These are phyloP conservation scores for Trypanosoma scelopori DNA, from an alignment of 208 protist genomes.

Conservation along the genomic window DNA sequence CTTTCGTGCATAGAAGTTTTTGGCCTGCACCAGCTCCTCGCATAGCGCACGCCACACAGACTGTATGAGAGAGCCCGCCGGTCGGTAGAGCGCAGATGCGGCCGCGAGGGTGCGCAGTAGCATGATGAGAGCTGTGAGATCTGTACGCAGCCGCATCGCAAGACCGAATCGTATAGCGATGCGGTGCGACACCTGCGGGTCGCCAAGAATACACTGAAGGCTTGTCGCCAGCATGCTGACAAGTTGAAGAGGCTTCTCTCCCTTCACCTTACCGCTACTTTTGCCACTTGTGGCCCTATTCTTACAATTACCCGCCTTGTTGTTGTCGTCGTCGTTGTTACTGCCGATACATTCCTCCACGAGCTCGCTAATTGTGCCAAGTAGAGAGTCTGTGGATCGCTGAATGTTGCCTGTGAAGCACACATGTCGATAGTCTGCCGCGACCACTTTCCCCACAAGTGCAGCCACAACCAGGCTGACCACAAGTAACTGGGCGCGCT, in stretches of 20 bases:
- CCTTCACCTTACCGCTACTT: background rate
- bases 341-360: constrained; percentile 11
- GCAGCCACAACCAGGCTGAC: constrained; percentile 40
- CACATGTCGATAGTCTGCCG: constrained; percentile 39
- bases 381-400: constrained; percentile 8
- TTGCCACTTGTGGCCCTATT: background rate
- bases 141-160: constrained; percentile 36
- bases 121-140: constrained; percentile 35
- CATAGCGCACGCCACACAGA: constrained; percentile 31
- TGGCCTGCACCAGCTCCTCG: constrained; percentile 26
- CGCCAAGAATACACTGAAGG: constrained; percentile 27
- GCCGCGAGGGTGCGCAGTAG: constrained; percentile 31
- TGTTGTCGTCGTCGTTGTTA: background rate
- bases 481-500: constrained; percentile 52
- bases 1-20: constrained; percentile 4
- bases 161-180: constrained; percentile 44
- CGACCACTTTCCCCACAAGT: constrained; percentile 34
- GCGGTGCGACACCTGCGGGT: constrained; percentile 33
- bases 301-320: background rate
- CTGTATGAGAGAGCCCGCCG: constrained; percentile 31
- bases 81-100: constrained; percentile 27
- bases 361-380: constrained; percentile 17
- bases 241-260: constrained; percentile 12
- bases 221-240: constrained; percentile 29
- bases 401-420: constrained; percentile 43